Conservation (phyloP, 2,329 filamentous ascomycete species). For the Pyrenochaeta sp. region DNA sequence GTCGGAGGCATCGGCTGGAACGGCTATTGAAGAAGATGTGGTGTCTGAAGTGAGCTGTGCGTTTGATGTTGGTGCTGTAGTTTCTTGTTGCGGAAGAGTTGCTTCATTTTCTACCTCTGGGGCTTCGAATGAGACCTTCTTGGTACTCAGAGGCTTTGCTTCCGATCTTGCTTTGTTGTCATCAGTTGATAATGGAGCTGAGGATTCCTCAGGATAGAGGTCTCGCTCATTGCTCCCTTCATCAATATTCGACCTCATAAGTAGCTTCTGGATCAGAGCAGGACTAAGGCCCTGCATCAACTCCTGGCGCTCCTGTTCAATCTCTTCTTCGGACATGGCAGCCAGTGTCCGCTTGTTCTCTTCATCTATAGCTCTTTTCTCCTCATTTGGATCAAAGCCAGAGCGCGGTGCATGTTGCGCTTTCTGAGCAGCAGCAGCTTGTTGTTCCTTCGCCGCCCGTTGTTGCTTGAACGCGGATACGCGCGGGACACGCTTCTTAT, state of each 20-base stretch:
- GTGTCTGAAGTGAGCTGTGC: slow-evolving; percentile 63
- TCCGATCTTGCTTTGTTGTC: slow-evolving; percentile 17
- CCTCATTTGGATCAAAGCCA: slow-evolving; percentile 55
- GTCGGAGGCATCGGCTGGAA: slow-evolving; percentile 7
- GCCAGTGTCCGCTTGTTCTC: slow-evolving; percentile 81
- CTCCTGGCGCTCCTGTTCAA: slow-evolving; percentile 80
- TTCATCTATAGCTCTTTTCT: slow-evolving; percentile 77
- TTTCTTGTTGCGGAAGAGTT: slow-evolving; percentile 5
- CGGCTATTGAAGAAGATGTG: slow-evolving; percentile 5
- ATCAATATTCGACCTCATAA: slow-evolving; percentile 79
- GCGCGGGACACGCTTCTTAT: slow-evolving; percentile 74
- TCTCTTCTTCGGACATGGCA: slow-evolving; percentile 82
- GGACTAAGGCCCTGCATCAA: slow-evolving; percentile 81
- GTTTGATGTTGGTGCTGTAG: slow-evolving; percentile 65
- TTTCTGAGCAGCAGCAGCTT: slow-evolving; percentile 17
- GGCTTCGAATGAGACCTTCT: slow-evolving; percentile 47
- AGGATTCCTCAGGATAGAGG: slow-evolving; percentile 26
- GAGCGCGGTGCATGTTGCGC: slow-evolving; percentile 24
- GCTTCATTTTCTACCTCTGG: slow-evolving; percentile 18
- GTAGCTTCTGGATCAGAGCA: slow-evolving; percentile 76
- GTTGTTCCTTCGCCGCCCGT: slow-evolving; percentile 50
- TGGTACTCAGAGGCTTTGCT: slow-evolving; percentile 21
- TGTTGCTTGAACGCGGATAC: slow-evolving; percentile 83
- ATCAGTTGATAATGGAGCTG: slow-evolving; percentile 16
- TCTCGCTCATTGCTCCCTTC: slow-evolving; percentile 61